A percentile compares a stretch with the other conserved stretches of the same genome.
Evolutionary conservation across 495 filamentous ascomycete species (phyloP).

Genomic region (Pseudomonodictys pantanalensis): DNA sequence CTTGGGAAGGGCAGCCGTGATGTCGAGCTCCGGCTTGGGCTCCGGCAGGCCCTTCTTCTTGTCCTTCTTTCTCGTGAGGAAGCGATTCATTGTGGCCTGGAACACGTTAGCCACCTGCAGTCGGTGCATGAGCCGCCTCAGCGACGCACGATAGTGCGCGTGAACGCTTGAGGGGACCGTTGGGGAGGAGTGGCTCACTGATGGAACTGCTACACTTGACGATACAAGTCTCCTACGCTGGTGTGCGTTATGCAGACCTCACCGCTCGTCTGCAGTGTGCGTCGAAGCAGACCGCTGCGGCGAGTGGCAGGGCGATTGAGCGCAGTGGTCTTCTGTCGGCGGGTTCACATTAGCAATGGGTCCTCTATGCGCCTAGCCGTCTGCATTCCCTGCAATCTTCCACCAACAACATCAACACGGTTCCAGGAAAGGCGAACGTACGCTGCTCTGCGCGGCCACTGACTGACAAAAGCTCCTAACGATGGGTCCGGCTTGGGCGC

Average conservation of each 20-base stretch:
- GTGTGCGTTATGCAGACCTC: constrained; percentile 1
- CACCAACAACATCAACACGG: background rate
- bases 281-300: background rate
- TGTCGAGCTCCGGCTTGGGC: constrained; percentile 64
- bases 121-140: constrained; percentile 8
- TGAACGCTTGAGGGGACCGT: constrained; percentile 9
- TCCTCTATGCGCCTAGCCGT: constrained; percentile 9
- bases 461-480: background rate
- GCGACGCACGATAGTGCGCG: constrained; percentile 14
- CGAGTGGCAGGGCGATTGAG: background rate
- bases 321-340: constrained; percentile 13
- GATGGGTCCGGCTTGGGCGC: background rate
- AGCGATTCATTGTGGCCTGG: constrained; percentile 44
- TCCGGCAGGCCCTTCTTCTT: constrained; percentile 51
- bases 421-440: constrained; percentile 9
- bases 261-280: constrained; percentile 1
- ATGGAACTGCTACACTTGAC: background rate
- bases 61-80: constrained; percentile 40
- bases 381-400: background rate
- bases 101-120: constrained; percentile 34
- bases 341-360: constrained; percentile 12
- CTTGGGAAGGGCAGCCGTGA: constrained; percentile 71
- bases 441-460: background rate
- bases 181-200: constrained; percentile 16
- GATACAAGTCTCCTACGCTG: background rate